Evolutionary conservation across 2,329 filamentous ascomycete genomes (phyloP), one percentile per base, ranked within the genome.

Genomic region (Zarea fungicola): DNA sequence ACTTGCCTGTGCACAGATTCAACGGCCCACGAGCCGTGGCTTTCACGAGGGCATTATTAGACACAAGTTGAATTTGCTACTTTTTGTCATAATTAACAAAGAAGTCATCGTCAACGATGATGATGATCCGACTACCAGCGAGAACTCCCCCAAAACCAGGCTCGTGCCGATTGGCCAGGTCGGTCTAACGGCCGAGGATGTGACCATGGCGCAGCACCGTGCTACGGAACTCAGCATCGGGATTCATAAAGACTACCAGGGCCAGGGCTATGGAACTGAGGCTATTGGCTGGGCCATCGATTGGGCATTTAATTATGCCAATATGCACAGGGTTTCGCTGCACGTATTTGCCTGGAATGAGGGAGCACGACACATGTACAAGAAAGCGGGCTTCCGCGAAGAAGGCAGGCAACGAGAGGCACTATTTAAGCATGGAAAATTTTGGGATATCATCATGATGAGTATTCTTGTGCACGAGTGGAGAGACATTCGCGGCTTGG

Each of bases 211-310:
- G 5, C 45, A 42, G 37, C 36, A 48, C 14, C 21, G 22, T 21
- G 39, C 34, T 10, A 35, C 48, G 11, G 45, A 47, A n/a, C 57
- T 74, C n/a, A 65, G 61, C 16, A 58, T 73, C 31, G 58, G 58
- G 22, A 63, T 74, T 35, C 49, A 65, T 4, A 54, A 58, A 1
- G 31, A 47, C 5, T 64, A 64, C 50, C 67, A 71, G 44, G 59
- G 62, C 6, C 52, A 60, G 22, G 70, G 73, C 0, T 75, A 74
- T 48, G 72, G 72, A 6, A 55, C 54, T 21, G 72, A 75, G 54
- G 67, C 70, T 5, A 69, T 75, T 42, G 55, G 57, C 22, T 76
- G 70, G 71, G 65, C 57, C 1, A 54, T 73, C 11, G 61, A 69
- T 29, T 75, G 70, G 63, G 66, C 67, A 0, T 76, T 76, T 51